Evolutionary conservation across 768 basidiomycete genomes (phyloP), one percentile per base, ranked within the genome.

Genomic region (Suillus americanus): DNA sequence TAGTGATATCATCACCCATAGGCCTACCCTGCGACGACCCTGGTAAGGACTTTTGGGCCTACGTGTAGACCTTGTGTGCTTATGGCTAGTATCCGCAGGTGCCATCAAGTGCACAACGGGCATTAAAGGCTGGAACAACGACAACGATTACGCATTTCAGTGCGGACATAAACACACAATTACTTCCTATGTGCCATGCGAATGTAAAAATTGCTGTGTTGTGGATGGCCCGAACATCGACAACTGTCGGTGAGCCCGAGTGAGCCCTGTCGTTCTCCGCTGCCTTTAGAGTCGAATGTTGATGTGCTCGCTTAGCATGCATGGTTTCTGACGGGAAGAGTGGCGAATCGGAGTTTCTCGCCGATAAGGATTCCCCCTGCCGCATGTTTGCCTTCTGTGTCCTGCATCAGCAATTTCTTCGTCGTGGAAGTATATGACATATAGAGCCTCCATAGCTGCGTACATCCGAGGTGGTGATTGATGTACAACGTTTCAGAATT

Each of bases 121-220:
- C 23, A 6, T 51, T 14, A 16, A 28, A 16, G 3, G 3, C 6
- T 51, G 23, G 23, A 51, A 51, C 7, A 16, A 51, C 14, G 50
- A 28, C n/a, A 23, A 51, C 25, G 50, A 51, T 28, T 51, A 28
- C 6, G 14, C 8, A 2, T 16, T 5, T 28, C 3, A 0, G 37
- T 38, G 50, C 3, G 50, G 50, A 51, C 0, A 25, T 28, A 0
- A 7, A 0, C 0, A 8, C 25, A 25, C 0, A 16, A 51, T 51
- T 28, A 3, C 0, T 8, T 1, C 1, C 25, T 28, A 8, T 25
- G 0, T 1, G 0, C 3, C 7, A 8, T 51, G 25, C 16, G 0
- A 2, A 1, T 51, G 50, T 51, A 8, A 16, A 16, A 28, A 51
- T 3, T 51, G 50, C 25, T 51, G 50, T 51, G 7, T 8, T 8